These are phyloP conservation scores for Botrytis byssoidea DNA, from an alignment of 2,329 filamentous ascomycete genomes.

Conservation along the genomic window DNA sequence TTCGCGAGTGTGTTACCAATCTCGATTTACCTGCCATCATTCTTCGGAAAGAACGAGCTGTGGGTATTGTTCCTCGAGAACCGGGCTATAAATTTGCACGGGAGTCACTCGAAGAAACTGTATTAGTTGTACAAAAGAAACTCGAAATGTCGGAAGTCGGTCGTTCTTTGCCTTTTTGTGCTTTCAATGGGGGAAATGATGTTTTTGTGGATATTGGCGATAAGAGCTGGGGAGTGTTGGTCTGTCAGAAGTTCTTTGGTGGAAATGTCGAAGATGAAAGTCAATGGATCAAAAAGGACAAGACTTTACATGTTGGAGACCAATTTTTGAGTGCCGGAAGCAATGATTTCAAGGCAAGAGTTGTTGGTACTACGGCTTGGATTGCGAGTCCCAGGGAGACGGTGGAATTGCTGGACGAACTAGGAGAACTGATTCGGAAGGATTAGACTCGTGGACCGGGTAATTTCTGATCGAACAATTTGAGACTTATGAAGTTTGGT, in stretches of 20 bases:
- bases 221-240: constrained; percentile 92
- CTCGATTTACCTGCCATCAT: constrained; percentile 77
- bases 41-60: constrained; percentile 84
- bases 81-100: constrained; percentile 69
- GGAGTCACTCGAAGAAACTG: constrained; percentile 92
- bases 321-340: constrained; percentile 94
- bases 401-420: constrained; percentile 82
- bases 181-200: constrained; percentile 96
- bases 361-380: constrained; percentile 94
- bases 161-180: constrained; percentile 78
- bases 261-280: constrained; percentile 34
- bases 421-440: constrained; percentile 51
- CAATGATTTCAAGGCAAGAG: constrained; percentile 94
- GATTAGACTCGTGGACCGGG: not conserved
- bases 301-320: constrained; percentile 92
- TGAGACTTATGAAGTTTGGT: not conserved
- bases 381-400: constrained; percentile 92
- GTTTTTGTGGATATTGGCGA: constrained; percentile 99
- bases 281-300: constrained; percentile 60
- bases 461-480: not conserved
- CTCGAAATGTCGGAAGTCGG: constrained; percentile 77
- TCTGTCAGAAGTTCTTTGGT: constrained; percentile 89
- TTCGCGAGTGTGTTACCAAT: constrained; percentile 76
- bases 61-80: constrained; percentile 69
- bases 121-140: constrained; percentile 89